Percentiles rank a stretch among this genome's conserved stretches.
phyloP scores from a whole-genome alignment of 2,329 filamentous ascomycete genomes.

The Fusarium nanum region DNA sequence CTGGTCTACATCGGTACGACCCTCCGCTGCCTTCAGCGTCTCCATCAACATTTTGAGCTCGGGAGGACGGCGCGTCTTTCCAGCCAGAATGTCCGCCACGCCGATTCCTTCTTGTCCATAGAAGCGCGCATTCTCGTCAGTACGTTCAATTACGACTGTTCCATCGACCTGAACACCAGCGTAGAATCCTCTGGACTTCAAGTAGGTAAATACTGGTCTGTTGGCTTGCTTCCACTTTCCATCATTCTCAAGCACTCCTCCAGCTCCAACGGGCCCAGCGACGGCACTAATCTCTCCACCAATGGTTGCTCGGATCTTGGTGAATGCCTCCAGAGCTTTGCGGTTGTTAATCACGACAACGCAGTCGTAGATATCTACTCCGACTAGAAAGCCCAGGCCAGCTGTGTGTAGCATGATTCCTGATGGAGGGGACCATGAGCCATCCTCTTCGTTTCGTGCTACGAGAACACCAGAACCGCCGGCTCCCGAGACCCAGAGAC shows the following conservation, averaged over 20 bases:
- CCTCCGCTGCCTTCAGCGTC: slow-evolving; percentile 51
- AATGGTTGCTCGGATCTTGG: slow-evolving; percentile 77
- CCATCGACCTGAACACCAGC: slow-evolving; percentile 88
- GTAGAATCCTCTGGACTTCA: slow-evolving; percentile 89
- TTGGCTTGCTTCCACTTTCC: slow-evolving; percentile 63
- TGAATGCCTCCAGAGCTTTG: slow-evolving; percentile 80
- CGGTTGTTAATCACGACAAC: slow-evolving; percentile 85
- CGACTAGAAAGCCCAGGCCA: slow-evolving; percentile 81
- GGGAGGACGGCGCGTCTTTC: slow-evolving; percentile 51
- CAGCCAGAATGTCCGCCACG: slow-evolving; percentile 59
- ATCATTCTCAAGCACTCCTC: slow-evolving; percentile 75
- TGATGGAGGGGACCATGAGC: slow-evolving; percentile 81
- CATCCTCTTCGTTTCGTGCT: slow-evolving; percentile 68
- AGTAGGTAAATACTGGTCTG: slow-evolving; percentile 68
- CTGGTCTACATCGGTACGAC: slow-evolving; percentile 49
- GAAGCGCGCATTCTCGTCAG: slow-evolving; percentile 86
- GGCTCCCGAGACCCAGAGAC: slow-evolving; percentile 74
- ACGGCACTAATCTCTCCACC: slow-evolving; percentile 82
- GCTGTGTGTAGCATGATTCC: slow-evolving; percentile 85
- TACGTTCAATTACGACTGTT: slow-evolving; percentile 83
- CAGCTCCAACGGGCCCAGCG: slow-evolving; percentile 75
- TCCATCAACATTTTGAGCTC: slow-evolving; percentile 50
- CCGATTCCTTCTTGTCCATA: slow-evolving; percentile 72
- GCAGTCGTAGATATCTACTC: slow-evolving; percentile 89
- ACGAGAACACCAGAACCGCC: slow-evolving; percentile 74